A percentile compares a stretch with the other conserved stretches of the same genome.
Conservation (phyloP, 2,329 filamentous ascomycete species). For the Cladorrhinum sp. region DNA sequence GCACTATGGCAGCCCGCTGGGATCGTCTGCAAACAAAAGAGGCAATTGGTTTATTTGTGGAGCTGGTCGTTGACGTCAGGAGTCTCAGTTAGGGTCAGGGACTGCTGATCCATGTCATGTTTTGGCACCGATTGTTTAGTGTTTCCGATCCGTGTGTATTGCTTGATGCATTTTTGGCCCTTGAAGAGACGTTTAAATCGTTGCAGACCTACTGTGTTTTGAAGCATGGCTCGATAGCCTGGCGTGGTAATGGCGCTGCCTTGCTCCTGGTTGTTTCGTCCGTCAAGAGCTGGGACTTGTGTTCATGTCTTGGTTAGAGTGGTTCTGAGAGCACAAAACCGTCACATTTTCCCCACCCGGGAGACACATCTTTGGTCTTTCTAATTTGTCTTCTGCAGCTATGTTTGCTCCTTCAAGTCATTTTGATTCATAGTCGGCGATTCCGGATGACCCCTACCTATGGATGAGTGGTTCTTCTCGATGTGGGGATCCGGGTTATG, state of each 20-base stretch:
- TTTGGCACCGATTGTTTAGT: background rate
- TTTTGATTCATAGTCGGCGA: background rate
- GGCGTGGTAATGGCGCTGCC: no score
- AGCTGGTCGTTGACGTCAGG: conserved; percentile 9
- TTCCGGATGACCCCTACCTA: background rate
- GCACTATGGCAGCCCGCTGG: background rate
- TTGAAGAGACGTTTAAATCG: background rate
- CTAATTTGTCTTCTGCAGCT: no score
- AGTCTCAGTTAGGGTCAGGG: background rate
- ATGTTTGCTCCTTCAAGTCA: background rate
- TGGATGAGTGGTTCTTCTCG: background rate
- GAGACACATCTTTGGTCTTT: no score
- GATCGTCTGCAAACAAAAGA: background rate
- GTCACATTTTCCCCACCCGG: no score
- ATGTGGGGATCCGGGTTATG: background rate
- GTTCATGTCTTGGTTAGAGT: no score
- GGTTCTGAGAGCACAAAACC: no score
- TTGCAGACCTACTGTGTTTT: no score
- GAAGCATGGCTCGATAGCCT: background rate
- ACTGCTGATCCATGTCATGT: background rate
- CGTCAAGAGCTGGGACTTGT: no score
- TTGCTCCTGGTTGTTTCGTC: no score
- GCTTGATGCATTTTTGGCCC: background rate
- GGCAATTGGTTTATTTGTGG: background rate
- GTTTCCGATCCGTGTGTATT: background rate